Percentiles rank a stretch among this genome's conserved stretches.
Conservation (phyloP, 139 green algal genomes). For the Chlorella vulgaris region DNA sequence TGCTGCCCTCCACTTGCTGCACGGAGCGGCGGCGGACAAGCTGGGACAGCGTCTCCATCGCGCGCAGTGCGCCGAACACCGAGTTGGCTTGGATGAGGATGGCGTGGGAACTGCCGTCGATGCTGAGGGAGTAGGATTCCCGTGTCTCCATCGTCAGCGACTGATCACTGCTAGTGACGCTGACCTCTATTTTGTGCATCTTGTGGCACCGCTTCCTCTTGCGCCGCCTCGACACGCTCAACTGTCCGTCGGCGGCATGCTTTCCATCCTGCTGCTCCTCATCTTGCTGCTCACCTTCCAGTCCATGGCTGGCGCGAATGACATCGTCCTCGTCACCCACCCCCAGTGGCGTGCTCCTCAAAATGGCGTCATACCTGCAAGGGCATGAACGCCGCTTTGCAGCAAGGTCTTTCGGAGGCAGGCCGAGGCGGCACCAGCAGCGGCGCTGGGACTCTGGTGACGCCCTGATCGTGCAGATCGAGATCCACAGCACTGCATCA, state of each 20-base stretch:
- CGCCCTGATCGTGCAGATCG: not conserved
- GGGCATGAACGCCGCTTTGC: too few species aligned
- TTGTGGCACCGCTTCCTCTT: not conserved
- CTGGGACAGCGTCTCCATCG: constrained; percentile 65
- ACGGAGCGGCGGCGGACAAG: constrained; percentile 39
- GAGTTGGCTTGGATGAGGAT: constrained; percentile 36
- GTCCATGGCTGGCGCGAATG: not conserved
- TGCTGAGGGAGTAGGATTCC: constrained; percentile 54
- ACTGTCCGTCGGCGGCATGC: not conserved
- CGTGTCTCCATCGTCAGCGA: constrained; percentile 48
- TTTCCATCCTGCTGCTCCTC: not conserved
- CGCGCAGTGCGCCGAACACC: constrained; percentile 56
- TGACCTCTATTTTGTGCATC: not conserved
- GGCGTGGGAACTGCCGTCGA: constrained; percentile 7
- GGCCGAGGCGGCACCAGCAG: not conserved
- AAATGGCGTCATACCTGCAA: constrained; percentile 10
- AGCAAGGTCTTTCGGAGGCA: not conserved
- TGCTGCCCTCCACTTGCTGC: not conserved
- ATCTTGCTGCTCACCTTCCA: not conserved
- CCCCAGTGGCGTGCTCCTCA: constrained; percentile 17
- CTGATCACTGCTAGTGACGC: constrained; percentile 32
- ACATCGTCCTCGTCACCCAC: not conserved
- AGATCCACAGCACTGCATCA: not conserved
- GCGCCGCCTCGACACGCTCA: not conserved
- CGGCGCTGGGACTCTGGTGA: not conserved